These are phyloP conservation scores for Hansenula anomala DNA, from an alignment of 1,139 yeast species.

Conservation along the genomic window DNA sequence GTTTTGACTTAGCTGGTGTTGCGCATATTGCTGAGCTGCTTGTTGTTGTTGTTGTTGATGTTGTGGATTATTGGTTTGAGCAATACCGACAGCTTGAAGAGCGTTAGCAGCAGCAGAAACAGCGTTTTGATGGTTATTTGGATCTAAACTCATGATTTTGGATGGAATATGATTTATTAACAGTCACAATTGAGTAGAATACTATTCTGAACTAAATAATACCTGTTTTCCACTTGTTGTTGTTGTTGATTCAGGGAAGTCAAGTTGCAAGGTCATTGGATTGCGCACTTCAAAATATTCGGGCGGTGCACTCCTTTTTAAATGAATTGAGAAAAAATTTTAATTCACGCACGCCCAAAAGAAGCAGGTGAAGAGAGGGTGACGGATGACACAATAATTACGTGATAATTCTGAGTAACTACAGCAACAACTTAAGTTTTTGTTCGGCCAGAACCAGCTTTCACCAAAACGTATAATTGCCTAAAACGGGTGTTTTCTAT, in stretches of 20 bases:
- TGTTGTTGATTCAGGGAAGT: not conserved
- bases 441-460: too few species aligned
- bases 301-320: conserved; percentile 4
- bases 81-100: conserved; percentile 19
- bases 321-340: not conserved
- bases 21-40: conserved; percentile 5
- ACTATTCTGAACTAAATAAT: too few species aligned
- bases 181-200: too few species aligned
- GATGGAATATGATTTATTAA: too few species aligned
- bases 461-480: too few species aligned
- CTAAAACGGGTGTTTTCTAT: too few species aligned
- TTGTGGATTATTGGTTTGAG: conserved; percentile 12
- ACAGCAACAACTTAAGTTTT: too few species aligned
- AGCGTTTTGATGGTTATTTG: conserved; percentile 9
- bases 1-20: conserved; percentile 3
- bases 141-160: conserved; percentile 14
- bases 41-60: conserved; percentile 14
- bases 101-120: conserved; percentile 20
- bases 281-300: conserved; percentile 10
- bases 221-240: not conserved
- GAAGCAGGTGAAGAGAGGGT: too few species aligned
- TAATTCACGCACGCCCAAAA: conserved; percentile 3
- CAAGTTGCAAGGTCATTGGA: conserved; percentile 7
- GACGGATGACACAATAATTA: too few species aligned
- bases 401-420: too few species aligned